Base-by-base conservation (phyloP, 495 filamentous ascomycete species). In the Aspergillus funiculosus region DNA sequence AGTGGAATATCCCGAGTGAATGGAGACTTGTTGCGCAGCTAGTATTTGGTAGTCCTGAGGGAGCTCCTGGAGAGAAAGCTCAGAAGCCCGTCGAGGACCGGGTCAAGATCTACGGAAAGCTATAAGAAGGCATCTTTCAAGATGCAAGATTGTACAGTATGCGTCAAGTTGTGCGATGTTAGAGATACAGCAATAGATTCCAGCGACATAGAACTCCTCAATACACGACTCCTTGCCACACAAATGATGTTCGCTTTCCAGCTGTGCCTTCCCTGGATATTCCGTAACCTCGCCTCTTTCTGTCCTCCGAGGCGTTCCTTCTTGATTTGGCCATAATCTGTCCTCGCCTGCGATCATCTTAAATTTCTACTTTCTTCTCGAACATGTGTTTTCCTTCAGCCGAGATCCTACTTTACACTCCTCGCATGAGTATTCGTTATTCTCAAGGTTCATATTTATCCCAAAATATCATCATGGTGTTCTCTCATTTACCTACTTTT, bases 21-120 rank as follows among this genome's bases (percentile, higher is more conserved):
- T 79, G 73, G 72, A 56, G 54, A 4, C 55, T 75, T 15, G 61
- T 68, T 46, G 65, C 74, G 4, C 75, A 79, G 49, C 39, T 79
- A 47, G 74, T 78, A 39, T 77, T 77, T 53, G 76, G 75, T 9
- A 66, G 59, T 28, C 66, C 62, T 19, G 64, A 64, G 38, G 64
- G 43, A 6, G 36, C n/a, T 13, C 44, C 67, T 6, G 53, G 45
- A 1, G 59, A 67, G 53, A 72, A 74, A 61, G 39, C 26, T 1
- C 59, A 63, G 39, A 63, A 61, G 53, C 62, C 65, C 10, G 28
- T 69, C 20, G 63, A 68, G 45, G 63, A 64, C 40, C 55, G 67
- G 14, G 43, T 74, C 17, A 73, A 62, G 58, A 51, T 70, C 6
- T 66, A 50, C 35, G 60, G 62, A 13, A 60, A 52, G 39, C 44